These are phyloP conservation scores for Cicer judaicum DNA, from an alignment of 306 rosid genomes.

Conservation along the genomic window DNA sequence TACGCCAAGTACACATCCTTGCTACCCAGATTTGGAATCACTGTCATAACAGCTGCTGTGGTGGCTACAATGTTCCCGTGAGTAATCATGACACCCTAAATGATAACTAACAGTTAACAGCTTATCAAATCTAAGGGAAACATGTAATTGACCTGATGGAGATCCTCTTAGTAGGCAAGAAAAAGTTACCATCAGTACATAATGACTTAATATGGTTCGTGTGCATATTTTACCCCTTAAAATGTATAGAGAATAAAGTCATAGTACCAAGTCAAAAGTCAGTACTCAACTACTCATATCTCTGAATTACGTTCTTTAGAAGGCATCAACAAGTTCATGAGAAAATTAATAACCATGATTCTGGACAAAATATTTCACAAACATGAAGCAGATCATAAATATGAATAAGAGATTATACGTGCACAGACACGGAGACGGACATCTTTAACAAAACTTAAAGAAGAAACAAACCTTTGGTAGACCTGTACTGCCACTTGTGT, in stretches of 20 bases:
- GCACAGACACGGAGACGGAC: not conserved
- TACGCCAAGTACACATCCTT: slow-evolving; percentile 87
- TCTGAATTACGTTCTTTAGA: slow-evolving; percentile 13
- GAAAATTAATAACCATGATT: slow-evolving; percentile 24
- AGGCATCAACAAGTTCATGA: not conserved
- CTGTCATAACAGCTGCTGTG: slow-evolving; percentile 73
- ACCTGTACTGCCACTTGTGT: slow-evolving; percentile 96
- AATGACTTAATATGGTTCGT: slow-evolving; percentile 13
- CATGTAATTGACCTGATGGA: not conserved
- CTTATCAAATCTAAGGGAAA: slow-evolving; percentile 29
- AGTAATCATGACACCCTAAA: slow-evolving; percentile 94
- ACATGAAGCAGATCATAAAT: slow-evolving; percentile 37
- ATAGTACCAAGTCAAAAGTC: slow-evolving; percentile 17
- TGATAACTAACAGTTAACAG: slow-evolving; percentile 36
- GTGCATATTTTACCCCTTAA: slow-evolving; percentile 31
- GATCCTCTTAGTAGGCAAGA: slow-evolving; percentile 17
- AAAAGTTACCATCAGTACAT: not conserved
- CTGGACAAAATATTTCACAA: slow-evolving; percentile 21
- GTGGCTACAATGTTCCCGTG: slow-evolving; percentile 92
- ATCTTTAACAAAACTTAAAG: slow-evolving; percentile 27
- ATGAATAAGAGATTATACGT: slow-evolving; percentile 28
- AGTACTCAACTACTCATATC: slow-evolving; percentile 27
- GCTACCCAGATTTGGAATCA: slow-evolving; percentile 66
- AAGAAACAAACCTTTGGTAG: slow-evolving; percentile 80
- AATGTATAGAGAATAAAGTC: slow-evolving; percentile 20